Percentiles rank a stretch among this genome's conserved stretches.
phyloP scores from a whole-genome alignment of 2,329 filamentous ascomycete species.

The Verticillium isaacii region DNA sequence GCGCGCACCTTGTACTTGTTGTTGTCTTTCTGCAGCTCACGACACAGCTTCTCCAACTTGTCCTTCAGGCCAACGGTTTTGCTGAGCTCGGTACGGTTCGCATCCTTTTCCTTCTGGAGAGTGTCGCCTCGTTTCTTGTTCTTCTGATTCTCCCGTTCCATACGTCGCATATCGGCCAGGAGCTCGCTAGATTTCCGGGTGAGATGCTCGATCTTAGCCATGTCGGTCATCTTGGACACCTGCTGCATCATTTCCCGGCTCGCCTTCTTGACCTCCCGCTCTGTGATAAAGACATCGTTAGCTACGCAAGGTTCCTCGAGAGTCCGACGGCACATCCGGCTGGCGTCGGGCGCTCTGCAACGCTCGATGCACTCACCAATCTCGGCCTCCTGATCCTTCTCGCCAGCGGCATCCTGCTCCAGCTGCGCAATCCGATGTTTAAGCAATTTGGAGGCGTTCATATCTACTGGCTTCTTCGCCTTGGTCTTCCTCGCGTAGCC shows the following conservation, averaged over 20 bases:
- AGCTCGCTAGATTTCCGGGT: conserved; percentile 90
- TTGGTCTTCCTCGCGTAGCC: conserved; percentile 69
- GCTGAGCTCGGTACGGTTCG: conserved; percentile 78
- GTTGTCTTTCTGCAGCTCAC: conserved; percentile 93
- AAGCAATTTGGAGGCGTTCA: conserved; percentile 85
- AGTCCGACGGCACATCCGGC: neutral
- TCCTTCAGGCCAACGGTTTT: conserved; percentile 91
- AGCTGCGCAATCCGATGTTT: conserved; percentile 92
- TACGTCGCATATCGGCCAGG: conserved; percentile 88
- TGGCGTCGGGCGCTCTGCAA: neutral
- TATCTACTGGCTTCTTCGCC: conserved; percentile 78
- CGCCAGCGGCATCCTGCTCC: conserved; percentile 86
- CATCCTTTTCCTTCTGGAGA: conserved; percentile 94
- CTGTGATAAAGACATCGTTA: conserved; percentile 40
- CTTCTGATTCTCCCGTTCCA: conserved; percentile 90
- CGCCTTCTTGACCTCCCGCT: conserved; percentile 90
- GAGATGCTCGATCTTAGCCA: conserved; percentile 86
- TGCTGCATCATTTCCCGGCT: conserved; percentile 86
- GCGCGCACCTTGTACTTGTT: conserved; percentile 88
- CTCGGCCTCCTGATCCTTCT: conserved; percentile 93
- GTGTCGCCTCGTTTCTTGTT: conserved; percentile 94
- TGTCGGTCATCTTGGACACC: conserved; percentile 85
- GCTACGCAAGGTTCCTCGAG: neutral
- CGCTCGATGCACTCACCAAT: conserved; percentile 63
- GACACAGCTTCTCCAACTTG: conserved; percentile 92